Evolutionary conservation across 352 stramenopile genomes (phyloP), one percentile per base, ranked within the genome.

Genomic region (Phytophthora citricola): DNA sequence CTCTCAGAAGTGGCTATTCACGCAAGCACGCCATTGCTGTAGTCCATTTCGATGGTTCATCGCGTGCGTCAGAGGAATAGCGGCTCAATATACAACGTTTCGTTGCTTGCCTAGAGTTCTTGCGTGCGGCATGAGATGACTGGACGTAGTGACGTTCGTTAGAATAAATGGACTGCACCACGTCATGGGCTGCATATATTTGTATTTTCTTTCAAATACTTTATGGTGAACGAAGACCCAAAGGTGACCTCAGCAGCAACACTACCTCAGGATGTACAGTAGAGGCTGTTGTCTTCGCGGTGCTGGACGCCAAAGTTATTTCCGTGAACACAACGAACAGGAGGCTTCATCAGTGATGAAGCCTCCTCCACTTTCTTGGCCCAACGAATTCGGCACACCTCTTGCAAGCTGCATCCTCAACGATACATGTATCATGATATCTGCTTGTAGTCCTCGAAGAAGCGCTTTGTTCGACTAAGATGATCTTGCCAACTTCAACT

Each of bases 111-210:
- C 36, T 8, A 62, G 14, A 41, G n/a, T n/a, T 46, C 43, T 58
- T 65, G 54, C 46, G 54, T 69, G 62, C 62, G 52, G 46, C 46
- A 65, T 69, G 62, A 39, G 62, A 65, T 63, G n/a, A 34, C 14
- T 32, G 27, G 9, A 36, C 14, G 8, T 36, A 14, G 31, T 14
- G 26, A 20, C 24, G 40, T 17, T 36, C 27, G 9, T 24, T 52
- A 26, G 17, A 27, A 45, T 34, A 51, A 58, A 58, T 58, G 54
- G 29, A 31, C 31, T 32, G 22, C 11, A 31, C 8, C 43, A 15
- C 17, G 7, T 29, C 15, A 26, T 46, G 27, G 8, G 27, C 27
- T 31, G 4, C 6, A 34, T 10, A 34, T 34, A 34, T 5, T 34
- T 26, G 24, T 26, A 26, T 4, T 4, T 26, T 2, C 4, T 26